These are phyloP conservation scores for Dillenia suffruticosa DNA, from an alignment of 164 flowering plant species.

Conservation along the genomic window DNA sequence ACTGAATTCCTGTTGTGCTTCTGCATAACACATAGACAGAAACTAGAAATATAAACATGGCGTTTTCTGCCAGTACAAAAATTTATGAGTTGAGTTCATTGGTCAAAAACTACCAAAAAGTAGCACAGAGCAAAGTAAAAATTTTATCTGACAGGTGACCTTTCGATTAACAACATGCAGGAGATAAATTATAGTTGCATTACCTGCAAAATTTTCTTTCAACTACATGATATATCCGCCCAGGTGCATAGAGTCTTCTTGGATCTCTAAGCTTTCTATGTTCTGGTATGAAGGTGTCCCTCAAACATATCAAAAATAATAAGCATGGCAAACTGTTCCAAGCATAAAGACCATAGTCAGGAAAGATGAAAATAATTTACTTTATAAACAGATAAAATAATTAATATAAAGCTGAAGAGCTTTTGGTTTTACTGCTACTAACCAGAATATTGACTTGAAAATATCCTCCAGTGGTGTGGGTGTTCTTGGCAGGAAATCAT, in stretches of 20 bases:
- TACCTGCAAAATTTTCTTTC: constrained; percentile 97
- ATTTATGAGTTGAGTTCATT: no score
- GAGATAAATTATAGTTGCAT: background rate
- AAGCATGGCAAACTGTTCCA: constrained; percentile 98
- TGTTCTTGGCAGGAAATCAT: constrained; percentile 95
- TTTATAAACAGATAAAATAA: constrained; percentile 5
- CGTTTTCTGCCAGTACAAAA: no score
- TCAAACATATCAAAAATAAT: constrained; percentile 71
- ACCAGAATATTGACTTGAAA: constrained; percentile 86
- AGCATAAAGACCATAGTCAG: constrained; percentile 50
- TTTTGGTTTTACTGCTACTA: constrained; percentile 12
- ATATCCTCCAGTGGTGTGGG: constrained; percentile 92
- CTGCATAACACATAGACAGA: no score
- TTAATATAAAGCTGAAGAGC: background rate
- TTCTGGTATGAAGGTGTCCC: constrained; percentile 92
- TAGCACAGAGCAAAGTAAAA: no score
- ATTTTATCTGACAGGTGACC: no score
- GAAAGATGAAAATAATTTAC: constrained; percentile 32
- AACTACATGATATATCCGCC: constrained; percentile 92
- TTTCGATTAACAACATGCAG: no score
- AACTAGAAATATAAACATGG: no score
- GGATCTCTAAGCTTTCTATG: constrained; percentile 81
- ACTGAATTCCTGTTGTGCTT: no score
- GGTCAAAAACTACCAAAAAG: no score
- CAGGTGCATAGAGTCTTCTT: constrained; percentile 94